Evolutionary conservation across 768 basidiomycete species (phyloP).

Genomic region (Mycena metata): DNA sequence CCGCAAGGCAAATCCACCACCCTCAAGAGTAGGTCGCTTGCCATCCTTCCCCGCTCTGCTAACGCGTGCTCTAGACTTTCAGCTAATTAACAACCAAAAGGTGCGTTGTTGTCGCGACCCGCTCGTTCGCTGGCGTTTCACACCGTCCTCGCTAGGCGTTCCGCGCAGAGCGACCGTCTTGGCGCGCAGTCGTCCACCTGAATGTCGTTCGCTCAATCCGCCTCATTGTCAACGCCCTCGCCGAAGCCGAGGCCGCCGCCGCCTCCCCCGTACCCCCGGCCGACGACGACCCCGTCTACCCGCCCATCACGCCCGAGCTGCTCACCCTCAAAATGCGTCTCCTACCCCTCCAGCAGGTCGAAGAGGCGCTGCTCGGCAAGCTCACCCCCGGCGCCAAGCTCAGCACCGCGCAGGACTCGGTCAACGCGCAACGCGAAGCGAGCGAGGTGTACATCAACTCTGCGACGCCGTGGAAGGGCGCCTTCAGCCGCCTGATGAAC

Average conservation of each 20-base stretch:
- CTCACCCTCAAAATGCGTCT: slow-evolving; percentile 64
- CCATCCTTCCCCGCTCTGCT: neutral
- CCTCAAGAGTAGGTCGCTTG: slow-evolving; percentile 61
- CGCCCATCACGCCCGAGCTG: slow-evolving; percentile 52
- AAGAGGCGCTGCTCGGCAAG: slow-evolving; percentile 62
- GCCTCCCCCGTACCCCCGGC: slow-evolving; percentile 22
- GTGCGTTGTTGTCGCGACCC: slow-evolving; percentile 33
- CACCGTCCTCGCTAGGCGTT: slow-evolving; percentile 46
- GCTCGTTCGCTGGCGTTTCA: neutral
- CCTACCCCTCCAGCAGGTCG: slow-evolving; percentile 64
- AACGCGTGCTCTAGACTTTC: slow-evolving; percentile 49
- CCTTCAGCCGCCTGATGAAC: slow-evolving; percentile 51
- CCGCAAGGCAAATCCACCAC: slow-evolving; percentile 69
- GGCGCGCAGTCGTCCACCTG: slow-evolving; percentile 64
- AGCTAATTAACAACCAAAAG: slow-evolving; percentile 59
- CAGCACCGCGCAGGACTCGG: slow-evolving; percentile 9
- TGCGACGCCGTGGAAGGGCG: slow-evolving; percentile 49
- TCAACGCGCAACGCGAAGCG: slow-evolving; percentile 14
- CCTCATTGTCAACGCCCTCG: slow-evolving; percentile 51
- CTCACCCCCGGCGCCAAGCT: slow-evolving; percentile 53
- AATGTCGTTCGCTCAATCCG: slow-evolving; percentile 64
- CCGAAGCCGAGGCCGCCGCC: slow-evolving; percentile 37
- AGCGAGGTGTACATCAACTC: slow-evolving; percentile 54
- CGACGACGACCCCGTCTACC: slow-evolving; percentile 45
- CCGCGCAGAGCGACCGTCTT: slow-evolving; percentile 58